Evolutionary conservation across 2,329 filamentous ascomycete species (phyloP).

Genomic region (Sporothrix brunneoviolacea): DNA sequence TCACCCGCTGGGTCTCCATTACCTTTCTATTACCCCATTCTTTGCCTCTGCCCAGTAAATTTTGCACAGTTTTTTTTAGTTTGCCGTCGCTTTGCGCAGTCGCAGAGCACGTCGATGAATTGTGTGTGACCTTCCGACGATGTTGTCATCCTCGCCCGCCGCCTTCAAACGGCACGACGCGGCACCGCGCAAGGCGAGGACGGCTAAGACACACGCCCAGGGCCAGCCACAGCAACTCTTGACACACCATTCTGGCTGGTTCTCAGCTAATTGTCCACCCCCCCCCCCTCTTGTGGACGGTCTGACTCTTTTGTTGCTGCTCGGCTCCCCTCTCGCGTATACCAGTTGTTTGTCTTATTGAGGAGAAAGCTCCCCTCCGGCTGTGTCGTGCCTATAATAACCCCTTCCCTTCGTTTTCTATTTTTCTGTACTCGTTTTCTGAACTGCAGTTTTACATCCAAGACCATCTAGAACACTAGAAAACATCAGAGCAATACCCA

Average conservation of each 20-base stretch:
- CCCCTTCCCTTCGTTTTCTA: background rate
- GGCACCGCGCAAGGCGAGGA: no score
- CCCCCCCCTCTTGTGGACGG: slow-evolving; percentile 4
- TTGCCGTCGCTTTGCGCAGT: slow-evolving; percentile 5
- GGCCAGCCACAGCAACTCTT: background rate
- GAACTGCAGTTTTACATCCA: background rate
- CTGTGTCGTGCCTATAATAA: background rate
- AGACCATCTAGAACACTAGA: background rate
- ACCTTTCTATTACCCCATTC: slow-evolving; percentile 6
- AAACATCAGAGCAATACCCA: background rate
- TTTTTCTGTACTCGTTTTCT: background rate
- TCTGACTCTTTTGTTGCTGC: slow-evolving; percentile 1
- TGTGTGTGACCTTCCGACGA: slow-evolving; percentile 2
- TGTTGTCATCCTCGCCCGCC: slow-evolving; percentile 7
- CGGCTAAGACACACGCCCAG: background rate
- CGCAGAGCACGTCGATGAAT: background rate
- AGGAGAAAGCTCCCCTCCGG: background rate
- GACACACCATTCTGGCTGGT: slow-evolving; percentile 4
- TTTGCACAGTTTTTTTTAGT: background rate
- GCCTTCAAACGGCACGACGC: slow-evolving; percentile 6
- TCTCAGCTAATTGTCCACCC: slow-evolving; percentile 7
- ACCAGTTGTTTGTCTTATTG: background rate
- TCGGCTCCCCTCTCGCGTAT: background rate
- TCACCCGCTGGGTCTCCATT: slow-evolving; percentile 1
- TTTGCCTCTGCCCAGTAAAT: slow-evolving; percentile 5